Evolutionary conservation across 345 rosid species (phyloP).

Genomic region (Turnera subulata): DNA sequence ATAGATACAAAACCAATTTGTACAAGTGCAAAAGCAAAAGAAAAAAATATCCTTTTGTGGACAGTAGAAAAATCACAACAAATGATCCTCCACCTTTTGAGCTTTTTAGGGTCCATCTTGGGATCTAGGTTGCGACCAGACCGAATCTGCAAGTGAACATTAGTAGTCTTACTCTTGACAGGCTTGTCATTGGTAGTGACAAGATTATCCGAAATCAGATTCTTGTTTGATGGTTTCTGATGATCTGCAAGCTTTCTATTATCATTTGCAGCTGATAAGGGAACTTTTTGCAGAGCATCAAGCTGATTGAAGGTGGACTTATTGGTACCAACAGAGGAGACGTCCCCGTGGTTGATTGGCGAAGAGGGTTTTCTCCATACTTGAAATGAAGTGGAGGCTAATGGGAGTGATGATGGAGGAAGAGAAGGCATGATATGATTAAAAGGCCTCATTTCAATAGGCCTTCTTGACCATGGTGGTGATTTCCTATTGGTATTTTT

Average conservation of each 20-base stretch:
- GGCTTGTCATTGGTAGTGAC: neutral
- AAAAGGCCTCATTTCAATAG: neutral
- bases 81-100: conserved; percentile 22
- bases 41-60: neutral
- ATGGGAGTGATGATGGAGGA: conserved; percentile 1
- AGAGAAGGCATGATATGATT: too few species aligned
- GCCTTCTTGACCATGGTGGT: neutral
- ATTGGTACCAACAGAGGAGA: neutral
- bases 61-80: too few species aligned
- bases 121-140: conserved; percentile 1
- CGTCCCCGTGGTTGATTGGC: too few species aligned
- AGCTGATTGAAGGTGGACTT: neutral
- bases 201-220: neutral
- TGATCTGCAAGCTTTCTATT: neutral
- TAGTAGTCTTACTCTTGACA: neutral
- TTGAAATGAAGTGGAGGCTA: conserved; percentile 5
- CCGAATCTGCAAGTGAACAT: neutral
- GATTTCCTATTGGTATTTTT: neutral
- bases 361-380: conserved; percentile 12
- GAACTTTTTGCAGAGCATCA: neutral
- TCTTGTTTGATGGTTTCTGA: neutral
- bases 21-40: neutral
- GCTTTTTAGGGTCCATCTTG: conserved; percentile 30
- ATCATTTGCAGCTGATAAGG: neutral
- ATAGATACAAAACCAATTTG: too few species aligned